Evolutionary conservation across 2,329 filamentous ascomycete species (phyloP).

Genomic region (Neonectria sp.): DNA sequence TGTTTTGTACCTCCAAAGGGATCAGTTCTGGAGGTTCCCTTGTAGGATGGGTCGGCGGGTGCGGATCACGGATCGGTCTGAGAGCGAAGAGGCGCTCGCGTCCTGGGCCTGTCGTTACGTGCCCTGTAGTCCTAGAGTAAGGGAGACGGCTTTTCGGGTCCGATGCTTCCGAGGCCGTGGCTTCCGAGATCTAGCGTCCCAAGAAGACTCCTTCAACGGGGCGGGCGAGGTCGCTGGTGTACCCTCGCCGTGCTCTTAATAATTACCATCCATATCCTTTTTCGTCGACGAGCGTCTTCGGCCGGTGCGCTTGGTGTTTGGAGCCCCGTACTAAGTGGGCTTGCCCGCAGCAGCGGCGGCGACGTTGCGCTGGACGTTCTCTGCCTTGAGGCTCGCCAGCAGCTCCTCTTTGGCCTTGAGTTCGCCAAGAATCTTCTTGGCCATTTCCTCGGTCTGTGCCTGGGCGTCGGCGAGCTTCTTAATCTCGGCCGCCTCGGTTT

Average conservation of each 20-base stretch:
- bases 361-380: conserved; percentile 69
- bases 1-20: background rate
- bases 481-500: conserved; percentile 77
- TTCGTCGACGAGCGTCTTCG: conserved; percentile 15
- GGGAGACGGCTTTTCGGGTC: background rate
- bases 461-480: conserved; percentile 75
- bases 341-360: conserved; percentile 61
- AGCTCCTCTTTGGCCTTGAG: conserved; percentile 76
- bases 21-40: background rate
- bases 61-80: background rate
- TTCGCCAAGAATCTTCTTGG: conserved; percentile 70
- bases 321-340: conserved; percentile 46
- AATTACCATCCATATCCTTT: conserved; percentile 1
- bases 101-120: background rate
- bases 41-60: background rate
- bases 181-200: background rate
- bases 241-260: background rate
- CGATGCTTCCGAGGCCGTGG: background rate
- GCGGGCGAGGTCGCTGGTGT: background rate
- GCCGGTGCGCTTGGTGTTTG: conserved; percentile 16
- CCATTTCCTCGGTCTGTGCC: conserved; percentile 74
- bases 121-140: too few relatives aligned
- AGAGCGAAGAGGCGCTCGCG: background rate
- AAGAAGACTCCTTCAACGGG: background rate
- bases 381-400: conserved; percentile 73